A percentile compares a stretch with the other conserved stretches of the same genome.
These are phyloP conservation scores for Serendipita sp. DNA, from an alignment of 768 basidiomycete species.

Conservation along the genomic window DNA sequence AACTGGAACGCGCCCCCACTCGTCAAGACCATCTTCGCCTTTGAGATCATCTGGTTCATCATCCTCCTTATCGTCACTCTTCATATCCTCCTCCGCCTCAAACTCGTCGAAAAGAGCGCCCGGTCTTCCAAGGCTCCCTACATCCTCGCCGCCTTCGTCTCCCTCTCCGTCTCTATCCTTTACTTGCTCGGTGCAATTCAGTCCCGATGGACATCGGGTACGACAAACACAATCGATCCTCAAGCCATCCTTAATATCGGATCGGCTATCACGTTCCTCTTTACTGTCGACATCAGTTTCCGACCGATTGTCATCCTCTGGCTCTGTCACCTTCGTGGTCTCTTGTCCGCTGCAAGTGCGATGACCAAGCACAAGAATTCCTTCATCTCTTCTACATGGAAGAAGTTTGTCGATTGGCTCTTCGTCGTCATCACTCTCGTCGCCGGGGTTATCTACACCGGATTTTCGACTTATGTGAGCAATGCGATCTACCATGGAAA, in stretches of 20 bases:
- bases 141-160: neutral
- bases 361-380: neutral
- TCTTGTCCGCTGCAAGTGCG: neutral
- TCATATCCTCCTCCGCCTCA: neutral
- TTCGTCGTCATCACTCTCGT: neutral
- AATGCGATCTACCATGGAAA: neutral
- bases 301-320: neutral
- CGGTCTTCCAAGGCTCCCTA: neutral
- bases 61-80: neutral
- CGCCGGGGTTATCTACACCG: neutral
- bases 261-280: neutral
- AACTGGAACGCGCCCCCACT: neutral
- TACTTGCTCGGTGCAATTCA: too few species aligned
- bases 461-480: neutral
- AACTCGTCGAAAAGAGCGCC: neutral
- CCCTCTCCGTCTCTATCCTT: neutral
- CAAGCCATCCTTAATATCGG: neutral
- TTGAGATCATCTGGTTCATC: neutral
- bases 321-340: neutral
- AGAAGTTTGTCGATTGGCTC: neutral
- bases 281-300: neutral
- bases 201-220: too few species aligned
- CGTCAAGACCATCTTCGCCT: neutral
- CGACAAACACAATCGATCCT: too few species aligned
- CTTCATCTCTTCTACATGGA: neutral